phyloP scores from a whole-genome alignment of 2,329 filamentous ascomycete genomes.

The Fusarium robinianum region DNA sequence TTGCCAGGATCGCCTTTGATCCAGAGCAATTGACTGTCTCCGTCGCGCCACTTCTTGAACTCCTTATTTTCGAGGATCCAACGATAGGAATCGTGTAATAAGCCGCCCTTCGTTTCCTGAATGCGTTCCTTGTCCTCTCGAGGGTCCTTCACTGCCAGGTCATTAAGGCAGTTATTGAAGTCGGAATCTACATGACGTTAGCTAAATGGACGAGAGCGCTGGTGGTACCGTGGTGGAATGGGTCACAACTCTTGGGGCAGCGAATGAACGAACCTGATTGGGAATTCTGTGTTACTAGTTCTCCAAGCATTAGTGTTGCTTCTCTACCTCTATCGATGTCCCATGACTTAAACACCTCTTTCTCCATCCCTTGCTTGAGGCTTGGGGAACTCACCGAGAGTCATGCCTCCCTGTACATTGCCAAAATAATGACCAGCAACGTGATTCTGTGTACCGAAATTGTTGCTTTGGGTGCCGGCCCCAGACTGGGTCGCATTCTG shows the following conservation, averaged over 20 bases:
- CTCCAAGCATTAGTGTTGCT: background rate
- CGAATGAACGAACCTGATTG: background rate
- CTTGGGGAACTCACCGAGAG: background rate
- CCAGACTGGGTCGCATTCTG: background rate
- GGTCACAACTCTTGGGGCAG: no score
- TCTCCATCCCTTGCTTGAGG: background rate
- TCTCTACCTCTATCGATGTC: background rate
- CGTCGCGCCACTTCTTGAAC: conserved; percentile 35
- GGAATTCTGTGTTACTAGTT: background rate
- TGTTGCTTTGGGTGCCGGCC: background rate
- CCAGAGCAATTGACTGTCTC: conserved; percentile 32
- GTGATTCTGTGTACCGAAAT: background rate
- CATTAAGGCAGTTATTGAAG: no score
- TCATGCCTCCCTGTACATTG: background rate
- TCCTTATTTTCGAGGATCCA: conserved; percentile 39
- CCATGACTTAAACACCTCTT: background rate
- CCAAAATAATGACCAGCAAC: background rate
- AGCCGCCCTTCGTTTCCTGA: conserved; percentile 27
- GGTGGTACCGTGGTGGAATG: no score
- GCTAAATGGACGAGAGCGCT: no score
- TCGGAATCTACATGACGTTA: no score
- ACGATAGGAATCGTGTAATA: conserved; percentile 28
- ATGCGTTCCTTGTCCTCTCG: conserved; percentile 13
- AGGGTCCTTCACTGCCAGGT: background rate
- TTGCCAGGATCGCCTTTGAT: conserved; percentile 44